Evolutionary conservation across 2,329 filamentous ascomycete species (phyloP).

Genomic region (Orbilia blumenaviensis): DNA sequence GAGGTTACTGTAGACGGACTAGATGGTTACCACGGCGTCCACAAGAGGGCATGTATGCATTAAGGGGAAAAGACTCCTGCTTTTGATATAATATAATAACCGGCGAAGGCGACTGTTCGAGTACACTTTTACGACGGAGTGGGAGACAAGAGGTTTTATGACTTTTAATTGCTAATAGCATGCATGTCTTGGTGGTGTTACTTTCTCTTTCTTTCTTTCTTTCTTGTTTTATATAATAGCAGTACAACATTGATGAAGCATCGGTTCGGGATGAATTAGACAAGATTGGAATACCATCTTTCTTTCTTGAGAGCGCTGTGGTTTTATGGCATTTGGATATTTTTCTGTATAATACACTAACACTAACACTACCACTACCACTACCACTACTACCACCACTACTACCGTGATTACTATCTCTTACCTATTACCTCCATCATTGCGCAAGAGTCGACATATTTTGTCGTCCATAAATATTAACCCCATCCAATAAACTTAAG

Average conservation of each 20-base stretch:
- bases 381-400: too few species aligned
- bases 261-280: neutral
- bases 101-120: conserved; percentile 18
- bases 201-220: neutral
- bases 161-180: conserved; percentile 24
- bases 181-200: neutral
- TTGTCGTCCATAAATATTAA: neutral
- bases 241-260: neutral
- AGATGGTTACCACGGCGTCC: conserved; percentile 50
- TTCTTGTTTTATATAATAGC: neutral
- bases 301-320: neutral
- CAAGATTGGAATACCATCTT: neutral
- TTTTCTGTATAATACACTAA: conserved; percentile 7
- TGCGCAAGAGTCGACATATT: too few species aligned
- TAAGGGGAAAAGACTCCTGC: neutral
- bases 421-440: too few species aligned
- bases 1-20: conserved; percentile 40
- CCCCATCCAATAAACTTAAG: too few species aligned
- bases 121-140: neutral
- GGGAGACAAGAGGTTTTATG: conserved; percentile 4
- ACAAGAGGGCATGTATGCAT: conserved; percentile 52
- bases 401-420: too few species aligned
- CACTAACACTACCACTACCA: neutral
- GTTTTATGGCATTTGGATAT: conserved; percentile 5
- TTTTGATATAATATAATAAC: neutral